These are phyloP conservation scores for Cryptosporidium ubiquitum DNA, from an alignment of 169 alveolate genomes.

Conservation along the genomic window DNA sequence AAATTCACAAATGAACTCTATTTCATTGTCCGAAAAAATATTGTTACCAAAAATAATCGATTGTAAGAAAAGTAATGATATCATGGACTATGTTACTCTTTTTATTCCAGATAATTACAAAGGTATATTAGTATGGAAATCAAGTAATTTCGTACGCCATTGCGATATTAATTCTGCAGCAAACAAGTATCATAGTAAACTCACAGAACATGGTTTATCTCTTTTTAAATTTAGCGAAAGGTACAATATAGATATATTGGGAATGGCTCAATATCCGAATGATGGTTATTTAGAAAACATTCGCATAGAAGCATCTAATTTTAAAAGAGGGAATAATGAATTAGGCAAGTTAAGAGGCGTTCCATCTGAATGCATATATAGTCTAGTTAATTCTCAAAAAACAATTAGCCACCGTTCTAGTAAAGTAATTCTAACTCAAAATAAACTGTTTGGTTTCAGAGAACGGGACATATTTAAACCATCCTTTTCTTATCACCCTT, in stretches of 20 bases:
- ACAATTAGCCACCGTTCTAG: neutral
- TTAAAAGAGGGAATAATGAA: neutral
- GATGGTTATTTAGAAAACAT: neutral
- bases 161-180: constrained; percentile 4
- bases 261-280: neutral
- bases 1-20: constrained; percentile 18
- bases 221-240: constrained; percentile 13
- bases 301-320: neutral
- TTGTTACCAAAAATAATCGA: constrained; percentile 4
- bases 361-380: neutral
- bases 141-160: constrained; percentile 48
- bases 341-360: neutral
- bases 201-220: constrained; percentile 2
- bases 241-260: neutral
- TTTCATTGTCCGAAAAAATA: neutral
- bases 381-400: neutral
- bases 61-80: neutral
- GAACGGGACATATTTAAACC: neutral
- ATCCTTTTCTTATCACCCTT: constrained; percentile 16
- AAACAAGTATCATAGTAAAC: neutral
- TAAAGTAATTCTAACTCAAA: neutral
- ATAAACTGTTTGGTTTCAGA: constrained; percentile 4
- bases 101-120: constrained; percentile 63
- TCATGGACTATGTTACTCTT: neutral
- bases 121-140: constrained; percentile 60